phyloP scores from a whole-genome alignment of 805 yeast genomes.

The Candida wancherniae region DNA sequence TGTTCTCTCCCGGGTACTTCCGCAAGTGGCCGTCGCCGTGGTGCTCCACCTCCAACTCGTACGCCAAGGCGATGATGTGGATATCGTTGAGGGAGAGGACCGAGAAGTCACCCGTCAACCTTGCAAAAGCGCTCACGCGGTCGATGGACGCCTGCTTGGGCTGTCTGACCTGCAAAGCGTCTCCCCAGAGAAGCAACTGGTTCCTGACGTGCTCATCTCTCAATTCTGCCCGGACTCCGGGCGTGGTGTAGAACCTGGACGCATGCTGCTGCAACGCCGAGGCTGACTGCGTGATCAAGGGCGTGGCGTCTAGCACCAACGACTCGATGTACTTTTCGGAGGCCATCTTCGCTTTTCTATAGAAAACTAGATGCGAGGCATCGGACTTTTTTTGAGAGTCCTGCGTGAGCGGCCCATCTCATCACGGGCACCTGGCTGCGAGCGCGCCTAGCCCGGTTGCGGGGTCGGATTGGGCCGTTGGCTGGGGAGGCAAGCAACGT shows the following conservation, averaged over 20 bases:
- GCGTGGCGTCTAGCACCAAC: slow-evolving; percentile 78
- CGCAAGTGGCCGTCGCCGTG: slow-evolving; percentile 70
- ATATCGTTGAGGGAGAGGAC: slow-evolving; percentile 90
- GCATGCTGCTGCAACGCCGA: slow-evolving; percentile 70
- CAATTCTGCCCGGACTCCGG: slow-evolving; percentile 84
- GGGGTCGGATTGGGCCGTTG: no score
- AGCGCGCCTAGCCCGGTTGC: background rate
- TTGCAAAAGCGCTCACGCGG: slow-evolving; percentile 71
- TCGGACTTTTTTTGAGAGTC: slow-evolving; percentile 4
- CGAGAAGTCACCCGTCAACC: slow-evolving; percentile 82
- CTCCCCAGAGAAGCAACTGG: slow-evolving; percentile 79
- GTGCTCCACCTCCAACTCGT: slow-evolving; percentile 78
- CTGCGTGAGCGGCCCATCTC: background rate
- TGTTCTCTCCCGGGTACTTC: slow-evolving; percentile 63
- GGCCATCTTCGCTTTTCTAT: slow-evolving; percentile 1
- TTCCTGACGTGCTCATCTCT: slow-evolving; percentile 80
- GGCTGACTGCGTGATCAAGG: slow-evolving; percentile 81
- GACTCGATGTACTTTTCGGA: slow-evolving; percentile 10
- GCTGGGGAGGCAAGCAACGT: no score
- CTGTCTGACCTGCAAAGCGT: slow-evolving; percentile 63
- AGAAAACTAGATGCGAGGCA: background rate
- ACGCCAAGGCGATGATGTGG: slow-evolving; percentile 85
- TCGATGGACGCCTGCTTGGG: slow-evolving; percentile 64
- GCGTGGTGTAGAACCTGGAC: slow-evolving; percentile 74
- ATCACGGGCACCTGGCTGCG: background rate